phyloP scores from a whole-genome alignment of 2,329 filamentous ascomycete species.

The Mariannaea sp. region DNA sequence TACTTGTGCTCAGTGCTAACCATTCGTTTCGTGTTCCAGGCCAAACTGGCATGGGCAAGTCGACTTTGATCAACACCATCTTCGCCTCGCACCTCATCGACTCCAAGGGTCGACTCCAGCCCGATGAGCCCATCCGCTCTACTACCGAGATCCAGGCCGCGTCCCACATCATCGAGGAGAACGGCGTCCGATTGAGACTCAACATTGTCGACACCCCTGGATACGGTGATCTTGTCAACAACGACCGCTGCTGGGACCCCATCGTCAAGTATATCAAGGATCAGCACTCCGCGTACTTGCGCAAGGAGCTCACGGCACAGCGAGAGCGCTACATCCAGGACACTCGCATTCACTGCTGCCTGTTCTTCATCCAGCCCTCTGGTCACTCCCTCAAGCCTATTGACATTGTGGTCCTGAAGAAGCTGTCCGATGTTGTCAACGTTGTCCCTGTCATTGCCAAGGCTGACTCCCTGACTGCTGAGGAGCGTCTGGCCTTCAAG shows the following conservation, averaged over 20 bases:
- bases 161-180: conserved; percentile 99
- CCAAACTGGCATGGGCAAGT: conserved; percentile 98
- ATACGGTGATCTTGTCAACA: conserved; percentile 98
- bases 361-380: conserved; percentile 99
- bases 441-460: conserved; percentile 99
- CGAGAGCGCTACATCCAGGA: conserved; percentile 99
- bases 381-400: conserved; percentile 99
- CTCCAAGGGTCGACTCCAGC: conserved; percentile 92
- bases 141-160: conserved; percentile 98
- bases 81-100: conserved; percentile 99
- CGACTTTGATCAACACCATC: conserved; percentile 99
- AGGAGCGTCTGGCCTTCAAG: conserved; percentile 97
- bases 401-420: conserved; percentile 99
- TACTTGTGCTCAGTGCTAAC: conserved; percentile 22
- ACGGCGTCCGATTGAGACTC: conserved; percentile 92
- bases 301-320: conserved; percentile 98
- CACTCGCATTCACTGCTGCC: conserved; percentile 97
- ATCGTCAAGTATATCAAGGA: conserved; percentile 99
- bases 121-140: conserved; percentile 89
- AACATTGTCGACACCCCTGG: conserved; percentile 99
- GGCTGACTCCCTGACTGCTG: conserved; percentile 91
- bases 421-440: conserved; percentile 98
- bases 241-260: conserved; percentile 99
- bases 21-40: conserved; percentile 64
- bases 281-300: conserved; percentile 97